These are phyloP conservation scores for Roridomyces roridus DNA, from an alignment of 768 basidiomycete species.

Conservation along the genomic window DNA sequence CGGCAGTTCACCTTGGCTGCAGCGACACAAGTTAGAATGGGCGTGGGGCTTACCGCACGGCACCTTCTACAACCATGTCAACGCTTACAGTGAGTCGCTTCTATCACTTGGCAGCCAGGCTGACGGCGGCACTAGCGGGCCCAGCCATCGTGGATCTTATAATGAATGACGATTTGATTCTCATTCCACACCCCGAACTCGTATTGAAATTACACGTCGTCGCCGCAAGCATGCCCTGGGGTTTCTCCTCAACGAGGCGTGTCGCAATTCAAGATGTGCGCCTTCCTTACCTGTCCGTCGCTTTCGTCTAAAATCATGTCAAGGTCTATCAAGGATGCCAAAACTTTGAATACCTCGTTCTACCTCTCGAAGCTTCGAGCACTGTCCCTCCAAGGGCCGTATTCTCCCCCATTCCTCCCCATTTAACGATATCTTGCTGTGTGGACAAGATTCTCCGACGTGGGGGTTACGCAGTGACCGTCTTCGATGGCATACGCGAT, in stretches of 20 bases:
- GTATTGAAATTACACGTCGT: neutral
- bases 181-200: neutral
- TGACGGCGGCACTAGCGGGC: neutral
- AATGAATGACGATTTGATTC: neutral
- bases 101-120: neutral
- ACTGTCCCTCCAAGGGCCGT: neutral
- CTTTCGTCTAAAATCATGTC: neutral
- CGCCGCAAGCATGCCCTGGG: neutral
- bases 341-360: conserved; percentile 5
- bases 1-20: too few relatives aligned
- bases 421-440: neutral
- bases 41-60: neutral
- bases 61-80: neutral
- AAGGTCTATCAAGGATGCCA: neutral
- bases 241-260: neutral
- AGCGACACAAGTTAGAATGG: conserved; percentile 8
- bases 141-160: neutral
- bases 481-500: neutral
- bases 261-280: neutral
- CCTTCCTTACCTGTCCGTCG: neutral
- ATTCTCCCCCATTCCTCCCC: neutral
- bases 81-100: neutral
- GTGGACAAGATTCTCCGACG: neutral
- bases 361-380: neutral
- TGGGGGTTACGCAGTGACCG: neutral